Percentiles rank a stretch among this genome's conserved stretches.
Evolutionary conservation across 2,329 filamentous ascomycete genomes (phyloP).

Genomic region (Dothistroma septosporum): DNA sequence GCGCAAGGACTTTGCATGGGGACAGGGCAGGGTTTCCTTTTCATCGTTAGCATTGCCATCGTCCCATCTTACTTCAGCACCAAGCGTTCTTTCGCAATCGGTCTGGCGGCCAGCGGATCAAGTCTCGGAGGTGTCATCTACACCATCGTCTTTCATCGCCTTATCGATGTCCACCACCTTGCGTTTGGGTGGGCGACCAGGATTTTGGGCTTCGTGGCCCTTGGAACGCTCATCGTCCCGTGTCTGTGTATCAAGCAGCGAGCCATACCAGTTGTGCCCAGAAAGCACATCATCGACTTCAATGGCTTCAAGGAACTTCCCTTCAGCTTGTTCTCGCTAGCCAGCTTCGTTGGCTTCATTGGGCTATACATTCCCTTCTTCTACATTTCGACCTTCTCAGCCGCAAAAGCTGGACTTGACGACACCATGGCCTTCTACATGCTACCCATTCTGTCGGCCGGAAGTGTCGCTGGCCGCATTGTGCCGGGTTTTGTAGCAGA

Average conservation of each 20-base stretch:
- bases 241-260: constrained; percentile 36
- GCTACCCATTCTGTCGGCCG: constrained; percentile 42
- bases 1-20: constrained; percentile 44
- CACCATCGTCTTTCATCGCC: constrained; percentile 46
- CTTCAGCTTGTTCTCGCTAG: constrained; percentile 37
- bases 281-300: constrained; percentile 17
- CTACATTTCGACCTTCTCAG: constrained; percentile 56
- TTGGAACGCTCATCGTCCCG: constrained; percentile 26
- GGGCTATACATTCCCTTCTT: constrained; percentile 48
- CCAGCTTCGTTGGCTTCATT: constrained; percentile 41
- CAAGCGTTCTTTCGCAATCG: constrained; percentile 54
- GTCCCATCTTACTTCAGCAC: constrained; percentile 61
- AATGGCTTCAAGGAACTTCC: constrained; percentile 34
- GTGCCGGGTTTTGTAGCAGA: constrained; percentile 45
- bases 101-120: constrained; percentile 55
- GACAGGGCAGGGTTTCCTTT: constrained; percentile 50
- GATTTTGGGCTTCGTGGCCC: constrained; percentile 46
- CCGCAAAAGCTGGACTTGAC: constrained; percentile 27
- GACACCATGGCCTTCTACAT: constrained; percentile 59
- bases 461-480: constrained; percentile 42
- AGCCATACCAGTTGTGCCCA: neutral
- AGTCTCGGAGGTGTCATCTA: constrained; percentile 53
- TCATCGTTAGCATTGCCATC: constrained; percentile 59
- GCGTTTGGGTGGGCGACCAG: constrained; percentile 54
- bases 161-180: constrained; percentile 39